Evolutionary conservation across 1,139 yeast species (phyloP), one percentile per base, ranked within the genome.

Genomic region (Spathaspora jeffriesii): DNA sequence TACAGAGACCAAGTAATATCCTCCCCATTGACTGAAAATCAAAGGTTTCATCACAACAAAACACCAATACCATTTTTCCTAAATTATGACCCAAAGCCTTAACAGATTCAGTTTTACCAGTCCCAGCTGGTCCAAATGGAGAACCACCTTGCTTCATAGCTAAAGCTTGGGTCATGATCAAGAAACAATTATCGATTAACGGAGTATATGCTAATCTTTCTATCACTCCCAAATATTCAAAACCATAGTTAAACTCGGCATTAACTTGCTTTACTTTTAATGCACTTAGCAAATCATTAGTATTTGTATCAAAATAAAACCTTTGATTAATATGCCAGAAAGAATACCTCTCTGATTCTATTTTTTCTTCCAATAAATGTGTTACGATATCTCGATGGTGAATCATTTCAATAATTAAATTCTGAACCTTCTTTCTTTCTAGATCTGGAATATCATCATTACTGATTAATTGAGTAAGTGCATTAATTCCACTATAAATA

Each of bases 121-220:
- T 93, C 43, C 98, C 99, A 3, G 99, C 97, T 1, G 99, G 98
- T 0, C 99, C 99, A 65, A 86, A 84, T 1, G 96, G 89, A 1
- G 96, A 86, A 0, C 96, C 96, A n/a, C 98, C 98, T 13, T 84
- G 70, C 38, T 78, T 78, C 55, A 84, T 90, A 32, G 80, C 78
- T 23, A 91, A 63, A 0, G 97, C 95, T 52, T 85, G 88, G 0
- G 88, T 75, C 83, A 92, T 79, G 0, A 92, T 71, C 28, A 85
- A 62, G 60, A 79, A 89, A 50, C 91, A 82, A 14, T 76, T 71
- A 46, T 82, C 82, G 5, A 88, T 74, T 23, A 90, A 72, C 1
- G 95, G 91, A 0, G 98, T 92, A 47, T 82, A 78, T 0, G 93
- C 96, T 32, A 92, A 70, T 49, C 84, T 78, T 27, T 86, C 90